Evolutionary conservation across 345 rosid species (phyloP).

Genomic region (Gynandropsis gynandra): DNA sequence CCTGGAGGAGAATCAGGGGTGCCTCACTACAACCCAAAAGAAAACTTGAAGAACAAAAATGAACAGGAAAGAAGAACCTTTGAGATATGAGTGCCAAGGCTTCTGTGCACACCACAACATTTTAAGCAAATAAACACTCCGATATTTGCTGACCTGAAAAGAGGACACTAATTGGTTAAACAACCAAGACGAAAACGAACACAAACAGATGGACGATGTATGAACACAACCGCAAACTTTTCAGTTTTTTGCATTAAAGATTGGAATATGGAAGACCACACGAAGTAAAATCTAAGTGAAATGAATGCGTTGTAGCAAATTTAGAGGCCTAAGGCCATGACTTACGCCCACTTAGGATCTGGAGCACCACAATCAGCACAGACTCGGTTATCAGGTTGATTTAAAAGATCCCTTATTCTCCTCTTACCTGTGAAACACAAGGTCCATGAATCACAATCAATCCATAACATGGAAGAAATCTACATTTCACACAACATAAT

Average conservation of each 20-base stretch:
- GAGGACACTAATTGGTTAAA: conserved; percentile 6
- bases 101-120: conserved; percentile 96
- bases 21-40: not conserved
- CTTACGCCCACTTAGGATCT: conserved; percentile 99
- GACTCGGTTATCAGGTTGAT: conserved; percentile 63
- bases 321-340: not conserved
- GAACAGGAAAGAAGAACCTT: conserved; percentile 48
- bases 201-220: conserved; percentile 2
- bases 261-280: too few species aligned
- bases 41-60: not conserved
- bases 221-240: not conserved
- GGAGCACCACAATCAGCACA: conserved; percentile 98
- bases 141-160: conserved; percentile 88
- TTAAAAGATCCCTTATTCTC: conserved; percentile 65
- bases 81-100: conserved; percentile 91
- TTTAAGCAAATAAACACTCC: conserved; percentile 97
- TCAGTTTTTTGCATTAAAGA: not conserved
- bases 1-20: not conserved
- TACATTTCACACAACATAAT: conserved; percentile 1
- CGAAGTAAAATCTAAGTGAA: not conserved
- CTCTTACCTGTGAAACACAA: conserved; percentile 46
- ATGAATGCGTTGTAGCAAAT: not conserved
- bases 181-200: not conserved
- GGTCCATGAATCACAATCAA: conserved; percentile 3
- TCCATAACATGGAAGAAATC: not conserved